Conservation (phyloP, 2,329 filamentous ascomycete species). For the Penicillium sp. region DNA sequence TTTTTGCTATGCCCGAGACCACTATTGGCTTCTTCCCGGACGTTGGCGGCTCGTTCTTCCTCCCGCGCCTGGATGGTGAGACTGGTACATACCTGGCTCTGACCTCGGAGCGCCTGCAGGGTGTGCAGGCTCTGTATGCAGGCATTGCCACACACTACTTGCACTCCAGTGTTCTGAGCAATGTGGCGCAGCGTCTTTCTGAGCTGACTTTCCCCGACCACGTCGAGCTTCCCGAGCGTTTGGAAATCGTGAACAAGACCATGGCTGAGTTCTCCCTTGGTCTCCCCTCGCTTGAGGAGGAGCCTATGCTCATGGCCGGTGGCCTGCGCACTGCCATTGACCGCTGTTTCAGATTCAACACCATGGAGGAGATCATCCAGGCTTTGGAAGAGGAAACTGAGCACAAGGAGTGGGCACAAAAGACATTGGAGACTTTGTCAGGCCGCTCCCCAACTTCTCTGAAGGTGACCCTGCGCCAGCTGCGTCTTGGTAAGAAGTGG, state of each 20-base stretch:
- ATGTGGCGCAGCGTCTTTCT: slow-evolving; percentile 78
- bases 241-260: slow-evolving; percentile 74
- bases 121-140: slow-evolving; percentile 82
- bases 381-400: slow-evolving; percentile 58
- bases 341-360: slow-evolving; percentile 69
- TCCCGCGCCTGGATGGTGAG: slow-evolving; percentile 81
- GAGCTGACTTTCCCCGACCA: slow-evolving; percentile 87
- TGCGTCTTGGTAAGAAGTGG: slow-evolving; percentile 74
- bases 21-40: slow-evolving; percentile 99
- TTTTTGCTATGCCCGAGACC: slow-evolving; percentile 98
- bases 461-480: slow-evolving; percentile 77
- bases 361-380: slow-evolving; percentile 65
- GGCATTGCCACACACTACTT: slow-evolving; percentile 95
- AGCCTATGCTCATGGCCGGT: slow-evolving; percentile 66
- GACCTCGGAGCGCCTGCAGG: slow-evolving; percentile 78
- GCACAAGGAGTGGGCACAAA: slow-evolving; percentile 70
- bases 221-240: slow-evolving; percentile 59
- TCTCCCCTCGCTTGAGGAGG: slow-evolving; percentile 60
- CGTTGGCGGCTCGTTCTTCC: slow-evolving; percentile 93
- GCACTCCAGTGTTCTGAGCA: slow-evolving; percentile 80
- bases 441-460: slow-evolving; percentile 82
- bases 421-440: slow-evolving; percentile 71
- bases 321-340: slow-evolving; percentile 77
- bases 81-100: slow-evolving; percentile 90
- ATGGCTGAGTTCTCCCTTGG: slow-evolving; percentile 90